Percentiles rank a stretch among this genome's conserved stretches.
phyloP scores from a whole-genome alignment of 2,329 filamentous ascomycete genomes.

The Diaporthe destruens region DNA sequence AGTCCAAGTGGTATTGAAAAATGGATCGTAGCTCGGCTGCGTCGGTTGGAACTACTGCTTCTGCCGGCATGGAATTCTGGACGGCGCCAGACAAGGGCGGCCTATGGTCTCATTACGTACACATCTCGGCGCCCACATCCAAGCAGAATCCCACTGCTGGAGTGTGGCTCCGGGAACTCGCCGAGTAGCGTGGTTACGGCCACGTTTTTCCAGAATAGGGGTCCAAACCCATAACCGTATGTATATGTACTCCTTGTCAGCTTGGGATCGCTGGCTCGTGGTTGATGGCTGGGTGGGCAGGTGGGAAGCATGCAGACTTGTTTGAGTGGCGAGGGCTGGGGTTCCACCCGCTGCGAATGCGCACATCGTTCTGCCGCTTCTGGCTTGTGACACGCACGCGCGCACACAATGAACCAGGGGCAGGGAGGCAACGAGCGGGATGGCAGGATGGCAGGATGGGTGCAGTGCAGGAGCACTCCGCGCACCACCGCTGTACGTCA shows the following conservation, averaged over 20 bases:
- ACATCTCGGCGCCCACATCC: slow-evolving; percentile 34
- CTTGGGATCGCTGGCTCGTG: background rate
- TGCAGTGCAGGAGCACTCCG: background rate
- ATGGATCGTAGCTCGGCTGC: slow-evolving; percentile 19
- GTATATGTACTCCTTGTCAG: too few species aligned
- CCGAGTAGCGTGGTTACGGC: slow-evolving; percentile 32
- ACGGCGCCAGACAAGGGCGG: slow-evolving; percentile 7
- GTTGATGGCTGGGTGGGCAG: too few species aligned
- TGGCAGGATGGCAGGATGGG: background rate
- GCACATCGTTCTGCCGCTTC: background rate
- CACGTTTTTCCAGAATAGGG: slow-evolving; percentile 41
- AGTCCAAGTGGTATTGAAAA: background rate
- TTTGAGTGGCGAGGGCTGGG: slow-evolving; percentile 8
- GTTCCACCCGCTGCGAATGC: background rate
- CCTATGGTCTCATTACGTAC: slow-evolving; percentile 35
- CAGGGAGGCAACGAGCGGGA: background rate
- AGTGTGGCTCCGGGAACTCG: slow-evolving; percentile 34
- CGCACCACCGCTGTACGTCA: slow-evolving; percentile 1
- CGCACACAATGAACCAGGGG: slow-evolving; percentile 5
- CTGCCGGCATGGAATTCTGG: slow-evolving; percentile 22
- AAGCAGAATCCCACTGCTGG: slow-evolving; percentile 9
- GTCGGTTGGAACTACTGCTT: slow-evolving; percentile 33
- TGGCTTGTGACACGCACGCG: slow-evolving; percentile 11
- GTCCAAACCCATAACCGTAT: slow-evolving; percentile 28
- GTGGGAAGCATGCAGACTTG: slow-evolving; percentile 8